Evolutionary conservation across 2,329 filamentous ascomycete genomes (phyloP).

Genomic region (Colletotrichum acutatum): DNA sequence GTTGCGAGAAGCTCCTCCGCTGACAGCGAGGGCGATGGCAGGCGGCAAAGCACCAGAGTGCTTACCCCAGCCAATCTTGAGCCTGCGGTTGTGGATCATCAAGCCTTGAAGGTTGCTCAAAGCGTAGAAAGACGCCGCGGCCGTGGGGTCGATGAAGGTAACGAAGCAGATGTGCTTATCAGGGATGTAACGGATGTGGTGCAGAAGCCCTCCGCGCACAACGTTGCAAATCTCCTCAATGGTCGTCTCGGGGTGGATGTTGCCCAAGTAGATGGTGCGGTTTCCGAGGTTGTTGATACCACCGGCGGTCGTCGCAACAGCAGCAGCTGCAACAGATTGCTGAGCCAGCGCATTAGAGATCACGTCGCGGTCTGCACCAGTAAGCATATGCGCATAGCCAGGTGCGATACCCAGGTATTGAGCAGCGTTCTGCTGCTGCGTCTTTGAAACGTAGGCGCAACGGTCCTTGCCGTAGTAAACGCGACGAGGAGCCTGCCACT

Average conservation of each 20-base stretch:
- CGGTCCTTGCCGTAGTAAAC: constrained; percentile 99
- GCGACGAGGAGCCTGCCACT: constrained; percentile 94
- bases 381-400: constrained; percentile 95
- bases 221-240: constrained; percentile 99
- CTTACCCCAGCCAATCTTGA: constrained; percentile 99
- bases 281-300: constrained; percentile 98
- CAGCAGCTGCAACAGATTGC: constrained; percentile 95
- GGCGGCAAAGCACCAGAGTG: constrained; percentile 96
- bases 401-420: constrained; percentile 98
- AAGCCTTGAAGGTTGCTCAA: constrained; percentile 96
- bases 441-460: constrained; percentile 99
- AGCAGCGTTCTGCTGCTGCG: constrained; percentile 98
- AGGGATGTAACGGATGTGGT: constrained; percentile 98
- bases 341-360: constrained; percentile 97
- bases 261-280: constrained; percentile 96
- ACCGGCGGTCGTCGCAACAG: constrained; percentile 94
- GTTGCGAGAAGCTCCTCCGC: constrained; percentile 96
- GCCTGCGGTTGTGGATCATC: constrained; percentile 98
- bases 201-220: constrained; percentile 91
- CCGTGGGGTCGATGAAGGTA: constrained; percentile 98
- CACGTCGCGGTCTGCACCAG: constrained; percentile 93
- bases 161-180: constrained; percentile 99
- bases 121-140: constrained; percentile 96
- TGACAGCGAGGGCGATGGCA: constrained; percentile 94
- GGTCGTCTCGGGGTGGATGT: constrained; percentile 98